phyloP scores from a whole-genome alignment of 805 yeast genomes.

The Hanseniaspora nectarophila region DNA sequence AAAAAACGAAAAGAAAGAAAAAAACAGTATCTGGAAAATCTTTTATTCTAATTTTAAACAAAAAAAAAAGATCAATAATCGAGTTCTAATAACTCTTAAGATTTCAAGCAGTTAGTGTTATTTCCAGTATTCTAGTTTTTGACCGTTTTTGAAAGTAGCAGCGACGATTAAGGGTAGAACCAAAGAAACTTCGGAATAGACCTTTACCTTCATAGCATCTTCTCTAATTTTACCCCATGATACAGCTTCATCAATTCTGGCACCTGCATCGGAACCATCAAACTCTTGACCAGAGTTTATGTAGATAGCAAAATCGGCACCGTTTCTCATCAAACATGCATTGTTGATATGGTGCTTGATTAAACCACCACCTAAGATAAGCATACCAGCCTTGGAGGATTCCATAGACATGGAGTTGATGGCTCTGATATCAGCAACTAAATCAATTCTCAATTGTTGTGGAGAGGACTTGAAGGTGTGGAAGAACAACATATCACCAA shows the following conservation, averaged over 20 bases:
- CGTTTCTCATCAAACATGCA: constrained; percentile 97
- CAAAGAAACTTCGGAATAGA: constrained; percentile 86
- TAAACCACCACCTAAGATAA: constrained; percentile 90
- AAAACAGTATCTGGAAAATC: constrained; percentile 27
- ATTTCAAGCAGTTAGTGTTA: constrained; percentile 39
- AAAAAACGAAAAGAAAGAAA: constrained; percentile 28
- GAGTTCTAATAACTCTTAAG: constrained; percentile 18
- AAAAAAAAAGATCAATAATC: constrained; percentile 26
- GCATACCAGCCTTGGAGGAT: constrained; percentile 89
- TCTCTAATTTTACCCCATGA: constrained; percentile 98
- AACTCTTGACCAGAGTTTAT: constrained; percentile 98
- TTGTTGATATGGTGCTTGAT: constrained; percentile 95
- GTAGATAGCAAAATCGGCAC: constrained; percentile 95
- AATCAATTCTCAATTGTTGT: constrained; percentile 74
- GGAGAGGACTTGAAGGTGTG: constrained; percentile 95
- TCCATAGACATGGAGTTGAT: constrained; percentile 92
- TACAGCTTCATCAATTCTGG: constrained; percentile 96
- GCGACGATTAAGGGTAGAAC: constrained; percentile 96
- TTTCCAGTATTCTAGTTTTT: constrained; percentile 18
- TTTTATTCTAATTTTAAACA: no score
- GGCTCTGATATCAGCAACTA: constrained; percentile 84
- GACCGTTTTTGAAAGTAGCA: constrained; percentile 78
- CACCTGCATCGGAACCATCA: constrained; percentile 98
- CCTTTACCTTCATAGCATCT: constrained; percentile 82
- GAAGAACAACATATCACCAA: constrained; percentile 98